A percentile compares a stretch with the other conserved stretches of the same genome.
These are phyloP conservation scores for Acacia melanoxylon DNA, from an alignment of 306 rosid genomes.

Conservation along the genomic window DNA sequence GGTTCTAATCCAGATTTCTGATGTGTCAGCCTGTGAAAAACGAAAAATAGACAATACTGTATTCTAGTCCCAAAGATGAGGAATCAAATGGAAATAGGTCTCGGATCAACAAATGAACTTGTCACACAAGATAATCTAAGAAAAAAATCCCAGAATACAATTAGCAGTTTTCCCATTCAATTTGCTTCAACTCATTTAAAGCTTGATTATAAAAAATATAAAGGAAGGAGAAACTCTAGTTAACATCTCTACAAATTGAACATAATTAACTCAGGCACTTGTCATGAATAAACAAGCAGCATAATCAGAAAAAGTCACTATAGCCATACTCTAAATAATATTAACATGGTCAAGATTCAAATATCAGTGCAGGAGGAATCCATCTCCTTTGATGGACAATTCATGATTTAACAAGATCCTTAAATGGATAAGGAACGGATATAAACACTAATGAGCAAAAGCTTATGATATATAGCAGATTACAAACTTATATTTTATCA, in stretches of 20 bases:
- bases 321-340: background rate
- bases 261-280: background rate
- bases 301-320: background rate
- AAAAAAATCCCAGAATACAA: background rate
- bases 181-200: background rate
- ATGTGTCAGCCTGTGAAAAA: slow-evolving; percentile 79
- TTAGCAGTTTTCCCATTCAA: background rate
- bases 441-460: background rate
- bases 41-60: background rate
- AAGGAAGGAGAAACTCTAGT: background rate
- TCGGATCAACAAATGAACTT: slow-evolving; percentile 3
- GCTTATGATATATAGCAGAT: background rate
- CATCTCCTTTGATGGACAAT: background rate
- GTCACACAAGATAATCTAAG: background rate
- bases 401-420: background rate
- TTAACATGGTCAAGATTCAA: background rate
- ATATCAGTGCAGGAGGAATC: background rate
- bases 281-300: background rate
- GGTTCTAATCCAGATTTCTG: slow-evolving; percentile 98
- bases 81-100: background rate
- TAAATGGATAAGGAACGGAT: background rate
- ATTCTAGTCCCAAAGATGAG: background rate
- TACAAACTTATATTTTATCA: background rate
- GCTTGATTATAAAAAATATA: background rate
- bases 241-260: too few species aligned